Conservation (phyloP, 805 yeast genomes). For the Saccharomycopsis javanensis region DNA sequence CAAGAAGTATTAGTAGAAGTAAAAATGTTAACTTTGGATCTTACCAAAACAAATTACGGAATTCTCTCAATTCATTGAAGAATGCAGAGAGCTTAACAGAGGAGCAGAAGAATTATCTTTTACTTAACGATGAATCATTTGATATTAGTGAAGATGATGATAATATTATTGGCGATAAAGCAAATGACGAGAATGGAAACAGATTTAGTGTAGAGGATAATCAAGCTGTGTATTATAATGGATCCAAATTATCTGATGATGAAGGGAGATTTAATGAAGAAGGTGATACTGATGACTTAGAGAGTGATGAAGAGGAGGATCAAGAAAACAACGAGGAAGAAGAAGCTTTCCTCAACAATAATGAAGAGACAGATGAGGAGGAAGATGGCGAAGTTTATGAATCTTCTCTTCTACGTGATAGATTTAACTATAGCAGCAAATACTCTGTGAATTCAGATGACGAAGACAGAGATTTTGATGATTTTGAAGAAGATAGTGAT, state of each 20-base stretch:
- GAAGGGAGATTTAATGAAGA: constrained; percentile 18
- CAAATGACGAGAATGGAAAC: constrained; percentile 1
- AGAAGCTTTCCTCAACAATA: neutral
- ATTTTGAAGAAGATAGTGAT: constrained; percentile 17
- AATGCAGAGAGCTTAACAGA: constrained; percentile 13
- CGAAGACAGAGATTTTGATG: constrained; percentile 7
- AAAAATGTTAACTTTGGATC: constrained; percentile 15
- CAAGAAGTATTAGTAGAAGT: constrained; percentile 15
- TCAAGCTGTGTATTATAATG: constrained; percentile 5
- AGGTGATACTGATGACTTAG: constrained; percentile 2
- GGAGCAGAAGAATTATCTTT: constrained; percentile 14
- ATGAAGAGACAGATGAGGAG: constrained; percentile 5
- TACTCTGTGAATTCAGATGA: constrained; percentile 6
- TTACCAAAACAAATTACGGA: constrained; percentile 12
- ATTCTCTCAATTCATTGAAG: constrained; percentile 11
- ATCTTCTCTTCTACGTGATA: constrained; percentile 4
- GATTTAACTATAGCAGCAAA: constrained; percentile 6
- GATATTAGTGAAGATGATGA: constrained; percentile 1
- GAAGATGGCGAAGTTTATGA: constrained; percentile 10
- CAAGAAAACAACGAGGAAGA: constrained; percentile 8
- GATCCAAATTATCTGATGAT: constrained; percentile 12
- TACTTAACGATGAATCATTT: constrained; percentile 11
- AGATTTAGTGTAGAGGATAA: constrained; percentile 10
- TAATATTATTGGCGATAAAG: neutral
- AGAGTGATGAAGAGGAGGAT: constrained; percentile 9